Evolutionary conservation across 768 basidiomycete genomes (phyloP).

Genomic region (Boletus subcaerulescens): DNA sequence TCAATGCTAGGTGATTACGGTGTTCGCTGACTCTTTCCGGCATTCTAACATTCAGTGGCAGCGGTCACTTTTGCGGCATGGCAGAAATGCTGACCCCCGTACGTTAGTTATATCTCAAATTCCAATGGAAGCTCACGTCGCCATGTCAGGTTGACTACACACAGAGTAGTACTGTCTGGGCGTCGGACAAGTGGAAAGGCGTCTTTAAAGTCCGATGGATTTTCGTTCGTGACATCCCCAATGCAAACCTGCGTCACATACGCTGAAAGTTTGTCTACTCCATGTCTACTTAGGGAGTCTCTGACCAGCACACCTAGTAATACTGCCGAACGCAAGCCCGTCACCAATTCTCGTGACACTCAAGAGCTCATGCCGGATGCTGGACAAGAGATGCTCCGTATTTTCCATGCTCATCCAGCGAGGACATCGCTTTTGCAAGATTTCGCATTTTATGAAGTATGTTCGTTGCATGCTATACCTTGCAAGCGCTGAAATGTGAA

Average conservation of each 20-base stretch:
- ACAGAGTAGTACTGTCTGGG: conserved; percentile 95
- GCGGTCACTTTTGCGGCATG: conserved; percentile 98
- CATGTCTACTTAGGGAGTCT: conserved; percentile 1
- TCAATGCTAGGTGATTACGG: conserved; percentile 72
- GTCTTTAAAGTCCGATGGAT: conserved; percentile 99
- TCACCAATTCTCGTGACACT: conserved; percentile 97
- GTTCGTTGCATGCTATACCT: conserved; percentile 11
- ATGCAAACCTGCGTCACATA: conserved; percentile 85
- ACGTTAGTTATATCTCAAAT: conserved; percentile 22
- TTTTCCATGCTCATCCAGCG: conserved; percentile 91
- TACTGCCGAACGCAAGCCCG: conserved; percentile 96
- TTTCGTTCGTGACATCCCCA: conserved; percentile 94
- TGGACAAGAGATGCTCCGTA: conserved; percentile 93
- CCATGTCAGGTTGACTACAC: conserved; percentile 78
- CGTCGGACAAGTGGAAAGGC: conserved; percentile 99
- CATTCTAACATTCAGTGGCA: conserved; percentile 29
- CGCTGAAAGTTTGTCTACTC: conserved; percentile 60
- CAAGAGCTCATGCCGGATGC: conserved; percentile 96
- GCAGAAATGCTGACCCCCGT: conserved; percentile 97
- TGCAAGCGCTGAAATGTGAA: conserved; percentile 8
- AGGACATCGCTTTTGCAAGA: conserved; percentile 93
- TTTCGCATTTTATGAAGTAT: conserved; percentile 87
- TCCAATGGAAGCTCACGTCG: background rate
- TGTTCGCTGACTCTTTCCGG: background rate
- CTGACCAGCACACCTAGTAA: conserved; percentile 54